A percentile compares a stretch with the other conserved stretches of the same genome.
Evolutionary conservation across 495 filamentous ascomycete genomes (phyloP).

Genomic region (Staphylotrichum longicolle): DNA sequence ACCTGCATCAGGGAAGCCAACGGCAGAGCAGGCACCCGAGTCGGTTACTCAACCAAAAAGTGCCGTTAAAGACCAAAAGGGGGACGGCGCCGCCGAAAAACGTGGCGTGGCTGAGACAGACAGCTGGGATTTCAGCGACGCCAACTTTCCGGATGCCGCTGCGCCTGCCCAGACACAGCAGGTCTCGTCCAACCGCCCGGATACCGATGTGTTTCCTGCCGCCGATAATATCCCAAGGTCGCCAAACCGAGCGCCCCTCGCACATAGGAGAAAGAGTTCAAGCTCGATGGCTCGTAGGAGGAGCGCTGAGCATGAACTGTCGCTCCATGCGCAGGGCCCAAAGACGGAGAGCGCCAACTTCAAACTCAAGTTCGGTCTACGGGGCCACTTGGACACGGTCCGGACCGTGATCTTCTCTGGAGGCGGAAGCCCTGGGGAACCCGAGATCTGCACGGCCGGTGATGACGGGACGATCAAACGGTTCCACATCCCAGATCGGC

Average conservation of each 20-base stretch:
- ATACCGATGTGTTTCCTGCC: constrained; percentile 80
- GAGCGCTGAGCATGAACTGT: constrained; percentile 54
- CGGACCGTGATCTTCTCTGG: constrained; percentile 94
- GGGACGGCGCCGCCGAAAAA: constrained; percentile 30
- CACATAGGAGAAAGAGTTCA: constrained; percentile 81
- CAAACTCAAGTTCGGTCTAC: constrained; percentile 86
- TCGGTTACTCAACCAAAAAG: constrained; percentile 28
- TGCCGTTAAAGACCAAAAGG: constrained; percentile 40
- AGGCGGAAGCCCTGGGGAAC: constrained; percentile 88
- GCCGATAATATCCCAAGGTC: constrained; percentile 80
- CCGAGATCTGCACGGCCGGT: constrained; percentile 93
- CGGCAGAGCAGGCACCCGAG: constrained; percentile 57
- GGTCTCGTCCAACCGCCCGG: constrained; percentile 59
- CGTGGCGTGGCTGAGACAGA: constrained; percentile 56
- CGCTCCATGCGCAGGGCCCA: constrained; percentile 43
- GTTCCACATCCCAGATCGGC: constrained; percentile 83
- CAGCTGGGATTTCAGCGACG: constrained; percentile 91
- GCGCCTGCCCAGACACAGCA: constrained; percentile 40
- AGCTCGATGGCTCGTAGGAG: constrained; percentile 57
- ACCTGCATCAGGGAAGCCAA: constrained; percentile 39
- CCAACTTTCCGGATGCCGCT: constrained; percentile 48
- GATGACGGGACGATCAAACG: constrained; percentile 95
- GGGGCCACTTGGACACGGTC: constrained; percentile 91
- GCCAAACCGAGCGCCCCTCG: constrained; percentile 65
- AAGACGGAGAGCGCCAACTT: constrained; percentile 68